Evolutionary conservation across 2,329 filamentous ascomycete genomes (phyloP), one percentile per base, ranked within the genome.

Genomic region (Fusarium graminum): DNA sequence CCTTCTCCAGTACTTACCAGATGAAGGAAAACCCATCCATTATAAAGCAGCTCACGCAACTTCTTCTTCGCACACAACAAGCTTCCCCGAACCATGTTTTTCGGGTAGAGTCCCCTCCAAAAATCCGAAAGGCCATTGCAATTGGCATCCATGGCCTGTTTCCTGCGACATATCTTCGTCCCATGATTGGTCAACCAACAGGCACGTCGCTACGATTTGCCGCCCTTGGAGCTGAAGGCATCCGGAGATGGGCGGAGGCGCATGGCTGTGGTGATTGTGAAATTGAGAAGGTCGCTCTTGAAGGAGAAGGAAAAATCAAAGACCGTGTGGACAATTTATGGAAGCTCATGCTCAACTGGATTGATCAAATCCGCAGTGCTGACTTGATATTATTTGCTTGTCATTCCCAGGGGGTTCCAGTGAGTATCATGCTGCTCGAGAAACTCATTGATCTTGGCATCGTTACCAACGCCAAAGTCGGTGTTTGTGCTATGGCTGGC

Each of bases 91-190:
- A 86, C 47, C 92, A 97, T 75, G 88, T 97, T 7, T 90, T 88
- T 68, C 85, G 92, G 30, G 80, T 88, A 8, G 88, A 88, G 42
- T 87, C 91, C 9, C 83, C 87, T 0, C 91, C 88, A 1, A 90
- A 86, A 67, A 88, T 98, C 44, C 92, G 88, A 73, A 95, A 91
- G 68, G 95, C 95, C 13, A 84, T 99, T 7, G 93, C 94, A 2
- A 97, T 99, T 68, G 95, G 95, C 38, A 88, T 99, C 2, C 95
- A 99, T 76, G 95, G 95, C 1, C 91, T 97, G 61, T 97, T 98
- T 68, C 95, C 95, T 1, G 93, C 93, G 1, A 88, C 91, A 0
- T 87, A 96, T 40, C 84, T 99, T 34, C 90, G 95, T n/a, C 91
- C 90, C 19, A 91, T 99, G 69, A 90, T 98, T 16, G 95, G 95